A percentile compares a stretch with the other conserved stretches of the same genome.
These are phyloP conservation scores for Corchorus capsularis DNA, from an alignment of 345 rosid genomes.

Conservation along the genomic window DNA sequence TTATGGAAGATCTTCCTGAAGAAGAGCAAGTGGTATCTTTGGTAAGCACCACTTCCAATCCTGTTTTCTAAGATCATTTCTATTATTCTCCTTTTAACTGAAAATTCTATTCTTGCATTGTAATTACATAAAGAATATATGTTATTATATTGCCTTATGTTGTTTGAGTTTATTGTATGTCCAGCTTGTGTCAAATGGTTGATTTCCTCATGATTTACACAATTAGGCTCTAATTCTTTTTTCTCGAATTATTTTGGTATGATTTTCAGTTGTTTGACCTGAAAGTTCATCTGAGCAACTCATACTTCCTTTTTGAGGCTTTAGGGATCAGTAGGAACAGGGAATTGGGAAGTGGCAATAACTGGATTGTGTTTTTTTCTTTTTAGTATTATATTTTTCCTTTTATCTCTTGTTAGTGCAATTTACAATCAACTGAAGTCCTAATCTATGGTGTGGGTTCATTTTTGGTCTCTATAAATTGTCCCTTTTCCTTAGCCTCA, in stretches of 20 bases:
- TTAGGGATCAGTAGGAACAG: background rate
- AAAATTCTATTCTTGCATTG: background rate
- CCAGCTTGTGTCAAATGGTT: background rate
- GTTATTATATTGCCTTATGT: background rate
- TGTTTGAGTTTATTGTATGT: background rate
- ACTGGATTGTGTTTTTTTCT: background rate
- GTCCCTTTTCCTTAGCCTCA: slow-evolving; percentile 5
- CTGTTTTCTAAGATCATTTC: background rate
- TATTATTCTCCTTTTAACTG: slow-evolving; percentile 7
- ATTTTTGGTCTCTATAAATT: slow-evolving; percentile 3
- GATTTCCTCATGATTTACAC: background rate
- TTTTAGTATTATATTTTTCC: background rate
- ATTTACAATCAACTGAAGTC: background rate
- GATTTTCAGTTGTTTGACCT: background rate
- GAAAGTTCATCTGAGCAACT: slow-evolving; percentile 3
- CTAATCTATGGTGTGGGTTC: background rate
- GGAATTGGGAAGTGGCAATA: background rate
- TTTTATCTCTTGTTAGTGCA: background rate
- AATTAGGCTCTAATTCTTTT: background rate
- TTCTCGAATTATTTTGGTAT: background rate
- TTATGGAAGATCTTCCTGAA: slow-evolving; percentile 95
- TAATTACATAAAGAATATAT: background rate
- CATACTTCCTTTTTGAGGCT: background rate
- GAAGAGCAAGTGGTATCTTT: slow-evolving; percentile 80
- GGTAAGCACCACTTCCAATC: slow-evolving; percentile 37